Conservation (phyloP, 768 basidiomycete species). For the Kwoniella sp. region DNA sequence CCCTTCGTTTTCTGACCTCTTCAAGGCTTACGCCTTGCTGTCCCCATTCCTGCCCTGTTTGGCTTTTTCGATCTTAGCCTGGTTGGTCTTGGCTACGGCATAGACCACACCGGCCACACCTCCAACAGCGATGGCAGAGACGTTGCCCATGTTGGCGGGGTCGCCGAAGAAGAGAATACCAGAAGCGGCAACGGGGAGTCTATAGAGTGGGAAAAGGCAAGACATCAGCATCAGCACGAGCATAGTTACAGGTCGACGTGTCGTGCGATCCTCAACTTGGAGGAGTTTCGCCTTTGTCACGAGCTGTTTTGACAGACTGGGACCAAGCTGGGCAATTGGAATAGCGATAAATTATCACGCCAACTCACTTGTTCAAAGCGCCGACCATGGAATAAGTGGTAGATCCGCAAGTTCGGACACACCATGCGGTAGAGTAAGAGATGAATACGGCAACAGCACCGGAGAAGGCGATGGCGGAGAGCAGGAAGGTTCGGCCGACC, state of each 20-base stretch:
- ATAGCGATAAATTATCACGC: too few species aligned
- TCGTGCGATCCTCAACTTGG: too few species aligned
- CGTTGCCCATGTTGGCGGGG: conserved; percentile 79
- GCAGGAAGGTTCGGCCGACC: conserved; percentile 72
- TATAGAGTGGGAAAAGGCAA: conserved; percentile 21
- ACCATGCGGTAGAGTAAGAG: conserved; percentile 98
- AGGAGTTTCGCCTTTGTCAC: too few species aligned
- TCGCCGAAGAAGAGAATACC: conserved; percentile 85
- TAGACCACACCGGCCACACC: conserved; percentile 91
- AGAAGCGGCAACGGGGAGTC: conserved; percentile 92
- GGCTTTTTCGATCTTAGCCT: conserved; percentile 71
- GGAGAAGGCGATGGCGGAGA: conserved; percentile 89
- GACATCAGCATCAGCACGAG: background rate
- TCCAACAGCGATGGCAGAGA: conserved; percentile 81
- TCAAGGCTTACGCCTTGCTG: conserved; percentile 28
- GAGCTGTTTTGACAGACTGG: too few species aligned
- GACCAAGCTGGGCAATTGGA: too few species aligned
- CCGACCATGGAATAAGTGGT: conserved; percentile 99
- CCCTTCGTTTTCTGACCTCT: too few species aligned
- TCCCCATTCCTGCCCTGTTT: conserved; percentile 42
- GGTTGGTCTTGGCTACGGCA: conserved; percentile 90
- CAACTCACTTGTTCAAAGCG: conserved; percentile 76
- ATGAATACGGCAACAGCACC: conserved; percentile 98
- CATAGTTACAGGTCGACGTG: too few species aligned
- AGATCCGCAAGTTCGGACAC: conserved; percentile 89